These are phyloP conservation scores for Cucumis sativus DNA, from an alignment of 306 rosid genomes.

Conservation along the genomic window DNA sequence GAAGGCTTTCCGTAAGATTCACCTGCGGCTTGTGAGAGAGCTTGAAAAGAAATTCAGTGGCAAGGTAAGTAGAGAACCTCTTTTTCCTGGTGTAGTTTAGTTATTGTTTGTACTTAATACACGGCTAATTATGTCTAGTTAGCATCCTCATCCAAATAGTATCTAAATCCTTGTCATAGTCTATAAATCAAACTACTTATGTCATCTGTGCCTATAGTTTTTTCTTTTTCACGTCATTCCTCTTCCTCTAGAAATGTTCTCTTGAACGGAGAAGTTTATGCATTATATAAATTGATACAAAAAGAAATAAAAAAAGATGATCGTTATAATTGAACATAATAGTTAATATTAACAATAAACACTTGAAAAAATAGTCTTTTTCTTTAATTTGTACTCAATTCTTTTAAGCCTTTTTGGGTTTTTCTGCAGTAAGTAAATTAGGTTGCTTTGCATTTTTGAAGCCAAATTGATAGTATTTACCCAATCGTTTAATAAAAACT, in stretches of 20 bases:
- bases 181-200: too few species aligned
- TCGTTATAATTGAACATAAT: neutral
- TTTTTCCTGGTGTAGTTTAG: neutral
- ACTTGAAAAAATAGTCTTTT: too few species aligned
- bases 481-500: too few species aligned
- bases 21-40: constrained; percentile 75
- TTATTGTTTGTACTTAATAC: neutral
- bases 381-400: too few species aligned
- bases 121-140: neutral
- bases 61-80: constrained; percentile 31
- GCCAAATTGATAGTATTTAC: too few species aligned
- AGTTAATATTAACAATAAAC: too few species aligned
- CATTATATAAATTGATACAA: neutral
- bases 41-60: constrained; percentile 91
- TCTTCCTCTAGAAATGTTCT: too few species aligned
- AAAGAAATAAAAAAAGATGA: neutral
- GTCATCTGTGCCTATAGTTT: neutral
- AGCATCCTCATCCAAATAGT: neutral
- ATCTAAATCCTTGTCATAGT: too few species aligned
- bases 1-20: constrained; percentile 71
- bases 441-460: too few species aligned
- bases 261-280: neutral
- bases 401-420: too few species aligned
- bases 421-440: too few species aligned
- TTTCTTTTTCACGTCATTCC: neutral